Evolutionary conservation across 2,329 filamentous ascomycete genomes (phyloP).

Genomic region (Ophiocordyceps camponoti-leonardi): DNA sequence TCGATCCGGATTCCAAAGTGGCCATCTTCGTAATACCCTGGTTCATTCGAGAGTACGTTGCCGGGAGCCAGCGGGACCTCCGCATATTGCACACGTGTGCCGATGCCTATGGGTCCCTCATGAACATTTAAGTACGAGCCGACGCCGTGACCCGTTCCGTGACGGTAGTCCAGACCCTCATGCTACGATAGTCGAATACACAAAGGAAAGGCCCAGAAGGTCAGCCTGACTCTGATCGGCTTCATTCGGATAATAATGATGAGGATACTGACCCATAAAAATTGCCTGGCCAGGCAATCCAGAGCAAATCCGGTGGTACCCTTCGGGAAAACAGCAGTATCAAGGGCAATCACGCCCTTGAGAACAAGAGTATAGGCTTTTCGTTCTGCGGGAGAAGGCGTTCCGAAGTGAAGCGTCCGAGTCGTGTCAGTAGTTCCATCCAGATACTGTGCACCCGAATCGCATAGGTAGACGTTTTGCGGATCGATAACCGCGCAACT

Average conservation of each 20-base stretch:
- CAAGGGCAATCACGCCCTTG: constrained; percentile 83
- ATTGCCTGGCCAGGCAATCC: constrained; percentile 75
- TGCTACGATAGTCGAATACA: constrained; percentile 12
- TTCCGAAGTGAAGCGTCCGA: constrained; percentile 79
- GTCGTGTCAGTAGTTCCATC: constrained; percentile 96
- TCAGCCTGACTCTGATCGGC: too few species aligned
- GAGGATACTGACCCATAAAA: constrained; percentile 57
- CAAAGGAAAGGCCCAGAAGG: neutral
- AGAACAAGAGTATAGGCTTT: constrained; percentile 87
- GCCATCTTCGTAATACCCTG: constrained; percentile 93
- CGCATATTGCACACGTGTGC: constrained; percentile 76
- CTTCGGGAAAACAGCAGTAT: constrained; percentile 78
- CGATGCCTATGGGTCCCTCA: constrained; percentile 92
- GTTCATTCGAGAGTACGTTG: constrained; percentile 91
- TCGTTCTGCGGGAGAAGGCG: constrained; percentile 66
- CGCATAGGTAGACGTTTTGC: constrained; percentile 77
- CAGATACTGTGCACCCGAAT: constrained; percentile 90
- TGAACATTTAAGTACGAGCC: constrained; percentile 94
- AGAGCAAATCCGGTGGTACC: constrained; percentile 88
- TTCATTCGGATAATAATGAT: neutral
- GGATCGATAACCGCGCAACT: constrained; percentile 74
- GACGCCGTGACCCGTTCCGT: constrained; percentile 91
- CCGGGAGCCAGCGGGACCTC: constrained; percentile 82
- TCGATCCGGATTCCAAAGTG: constrained; percentile 92
- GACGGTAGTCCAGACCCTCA: constrained; percentile 80